These are phyloP conservation scores for Phoenix roebelenii DNA, from an alignment of 176 grass and related monocot genomes.

Conservation along the genomic window DNA sequence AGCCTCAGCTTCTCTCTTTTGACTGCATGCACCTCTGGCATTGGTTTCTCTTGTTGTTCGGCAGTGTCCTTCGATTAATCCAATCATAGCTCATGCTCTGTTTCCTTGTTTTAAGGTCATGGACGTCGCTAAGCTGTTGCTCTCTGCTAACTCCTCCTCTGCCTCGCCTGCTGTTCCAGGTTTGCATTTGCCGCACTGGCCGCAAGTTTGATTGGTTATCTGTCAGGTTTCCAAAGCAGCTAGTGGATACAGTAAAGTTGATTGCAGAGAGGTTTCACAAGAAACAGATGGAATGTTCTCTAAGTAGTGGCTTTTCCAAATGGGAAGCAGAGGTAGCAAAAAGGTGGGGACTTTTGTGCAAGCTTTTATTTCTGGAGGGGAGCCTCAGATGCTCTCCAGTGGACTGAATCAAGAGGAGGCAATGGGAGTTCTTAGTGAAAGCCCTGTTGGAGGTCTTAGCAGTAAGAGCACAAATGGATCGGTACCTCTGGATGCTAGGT, in stretches of 20 bases:
- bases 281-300: not conserved
- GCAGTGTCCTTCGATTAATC: slow-evolving; percentile 35
- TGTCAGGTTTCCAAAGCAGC: slow-evolving; percentile 72
- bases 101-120: slow-evolving; percentile 67
- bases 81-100: slow-evolving; percentile 30
- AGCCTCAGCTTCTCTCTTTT: slow-evolving; percentile 68
- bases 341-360: too few relatives aligned
- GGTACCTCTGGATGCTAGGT: not conserved
- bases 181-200: slow-evolving; percentile 59
- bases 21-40: slow-evolving; percentile 59
- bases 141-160: slow-evolving; percentile 61
- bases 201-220: slow-evolving; percentile 75
- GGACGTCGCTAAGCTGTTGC: slow-evolving; percentile 56
- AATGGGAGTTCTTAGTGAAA: slow-evolving; percentile 12
- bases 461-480: not conserved
- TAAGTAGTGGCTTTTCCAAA: too few relatives aligned
- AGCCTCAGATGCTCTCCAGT: too few relatives aligned
- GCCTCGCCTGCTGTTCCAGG: slow-evolving; percentile 59
- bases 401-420: not conserved
- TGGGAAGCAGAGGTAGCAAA: too few relatives aligned
- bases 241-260: slow-evolving; percentile 49
- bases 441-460: not conserved
- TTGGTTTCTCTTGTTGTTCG: slow-evolving; percentile 42
- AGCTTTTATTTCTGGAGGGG: too few relatives aligned
- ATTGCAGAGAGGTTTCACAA: slow-evolving; percentile 27